Evolutionary conservation across 805 yeast genomes (phyloP), one percentile per base, ranked within the genome.

Genomic region (Ogataea paraovalis): DNA sequence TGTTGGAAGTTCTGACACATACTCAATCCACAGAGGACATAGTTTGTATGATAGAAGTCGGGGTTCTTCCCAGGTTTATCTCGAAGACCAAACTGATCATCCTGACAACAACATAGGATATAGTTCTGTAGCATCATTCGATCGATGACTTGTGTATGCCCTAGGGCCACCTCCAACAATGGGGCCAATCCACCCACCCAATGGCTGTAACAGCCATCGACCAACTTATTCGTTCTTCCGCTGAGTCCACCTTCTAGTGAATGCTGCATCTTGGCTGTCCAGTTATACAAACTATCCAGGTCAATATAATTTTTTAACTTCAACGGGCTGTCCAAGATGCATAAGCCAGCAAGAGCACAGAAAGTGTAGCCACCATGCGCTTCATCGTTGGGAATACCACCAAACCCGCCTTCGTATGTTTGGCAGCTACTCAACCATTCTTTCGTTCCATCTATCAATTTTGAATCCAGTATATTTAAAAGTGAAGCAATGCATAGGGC

Each of bases 351-450:
- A 39, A 87, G 70, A 0, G 92, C 96, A 70, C 99, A 94, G 64
- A 80, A 94, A 0, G 98, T 81, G 63, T 94, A 95, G 0, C 99
- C 99, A 2, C 97, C 99, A 62, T 94, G 99, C 0, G 98, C 97
- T 65, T 94, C 99, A 50, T 80, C 85, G 4, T 76, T 73, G 0
- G 96, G 94, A 19, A 74, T 72, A 1, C 96, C 96, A 1, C 91
- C 89, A 67, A 92, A 87, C 0, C 99, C 99, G 21, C 99, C 99
- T 68, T 95, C 99, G 61, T 77, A 91, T 0, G 92, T 87, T 65
- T 94, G 99, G 57, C 97, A 89, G 12, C 62, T 54, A 0, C 67
- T 56, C 13, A 94, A 55, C 83, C 90, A 92, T 13, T 75, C 76
- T 2, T 71, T 69, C 0, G 81, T 74, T 4, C 78, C 79, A 14